A percentile compares a stretch with the other conserved stretches of the same genome.
Evolutionary conservation across 2,329 filamentous ascomycete species (phyloP).

Genomic region (Biscogniauxia mediterranea): DNA sequence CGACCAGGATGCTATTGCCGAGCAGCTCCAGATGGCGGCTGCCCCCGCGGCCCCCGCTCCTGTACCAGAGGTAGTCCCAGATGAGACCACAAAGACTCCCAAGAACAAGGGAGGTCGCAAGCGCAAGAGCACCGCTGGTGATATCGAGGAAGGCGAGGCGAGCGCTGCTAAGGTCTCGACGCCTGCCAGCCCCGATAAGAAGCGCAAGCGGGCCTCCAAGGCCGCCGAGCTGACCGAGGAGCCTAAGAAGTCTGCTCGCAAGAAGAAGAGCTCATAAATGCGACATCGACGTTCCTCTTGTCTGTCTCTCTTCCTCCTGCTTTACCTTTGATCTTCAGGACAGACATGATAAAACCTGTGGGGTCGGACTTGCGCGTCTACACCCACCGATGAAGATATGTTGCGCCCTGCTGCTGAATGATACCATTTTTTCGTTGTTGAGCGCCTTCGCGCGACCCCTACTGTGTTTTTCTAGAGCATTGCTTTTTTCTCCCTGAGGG

Average conservation of each 20-base stretch:
- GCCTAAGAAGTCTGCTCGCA: constrained; percentile 58
- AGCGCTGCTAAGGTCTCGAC: constrained; percentile 38
- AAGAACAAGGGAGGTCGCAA: constrained; percentile 55
- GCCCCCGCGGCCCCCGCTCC: constrained; percentile 29
- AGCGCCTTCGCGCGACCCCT: background rate
- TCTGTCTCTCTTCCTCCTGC: constrained; percentile 3
- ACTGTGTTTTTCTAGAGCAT: background rate
- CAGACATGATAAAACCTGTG: background rate
- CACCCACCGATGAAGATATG: background rate
- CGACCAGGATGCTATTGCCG: constrained; percentile 57
- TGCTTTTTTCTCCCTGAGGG: background rate
- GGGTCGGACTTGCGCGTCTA: background rate
- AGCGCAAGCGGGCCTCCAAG: constrained; percentile 61
- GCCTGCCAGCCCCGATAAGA: constrained; percentile 59
- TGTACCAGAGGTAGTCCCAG: constrained; percentile 22
- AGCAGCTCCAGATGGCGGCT: constrained; percentile 53
- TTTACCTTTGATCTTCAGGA: constrained; percentile 5
- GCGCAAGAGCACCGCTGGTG: constrained; percentile 53
- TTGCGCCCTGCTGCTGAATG: background rate
- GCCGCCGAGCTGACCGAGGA: constrained; percentile 54
- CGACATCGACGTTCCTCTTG: constrained; percentile 2
- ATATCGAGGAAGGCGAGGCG: constrained; percentile 43
- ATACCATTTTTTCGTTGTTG: background rate
- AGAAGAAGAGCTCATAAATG: constrained; percentile 50
- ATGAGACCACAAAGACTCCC: constrained; percentile 53